Evolutionary conservation across 75 land plant genomes (phyloP).

Genomic region (Pinus tabuliformis): DNA sequence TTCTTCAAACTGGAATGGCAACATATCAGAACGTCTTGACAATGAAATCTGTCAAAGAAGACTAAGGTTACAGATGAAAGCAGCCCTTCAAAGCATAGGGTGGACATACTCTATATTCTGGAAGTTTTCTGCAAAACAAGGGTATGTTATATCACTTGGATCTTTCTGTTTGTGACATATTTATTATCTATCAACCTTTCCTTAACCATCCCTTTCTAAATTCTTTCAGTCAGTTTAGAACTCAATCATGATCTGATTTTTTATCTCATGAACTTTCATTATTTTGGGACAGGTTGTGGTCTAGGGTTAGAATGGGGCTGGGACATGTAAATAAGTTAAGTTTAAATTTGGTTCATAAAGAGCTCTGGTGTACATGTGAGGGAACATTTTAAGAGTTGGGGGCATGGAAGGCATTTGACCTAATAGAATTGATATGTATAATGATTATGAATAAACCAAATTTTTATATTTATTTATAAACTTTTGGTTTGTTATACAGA

Average conservation of each 20-base stretch:
- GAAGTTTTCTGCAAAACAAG: neutral
- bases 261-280: neutral
- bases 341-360: neutral
- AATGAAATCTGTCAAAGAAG: neutral
- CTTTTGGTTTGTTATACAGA: neutral
- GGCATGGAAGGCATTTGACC: too few relatives aligned
- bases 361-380: too few relatives aligned
- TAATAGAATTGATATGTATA: too few relatives aligned
- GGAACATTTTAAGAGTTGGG: too few relatives aligned
- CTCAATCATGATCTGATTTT: neutral
- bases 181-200: neutral
- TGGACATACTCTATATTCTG: constrained; percentile 7
- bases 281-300: neutral
- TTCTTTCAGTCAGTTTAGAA: neutral
- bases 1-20: neutral
- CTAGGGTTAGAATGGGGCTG: neutral
- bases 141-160: neutral
- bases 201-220: neutral
- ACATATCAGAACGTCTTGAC: too few relatives aligned
- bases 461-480: neutral
- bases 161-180: neutral
- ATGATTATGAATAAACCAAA: too few relatives aligned
- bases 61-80: constrained; percentile 1
- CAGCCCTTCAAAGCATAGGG: neutral
- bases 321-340: neutral